Conservation (phyloP, 2,329 filamentous ascomycete genomes). For the Coleophoma cylindrospora region DNA sequence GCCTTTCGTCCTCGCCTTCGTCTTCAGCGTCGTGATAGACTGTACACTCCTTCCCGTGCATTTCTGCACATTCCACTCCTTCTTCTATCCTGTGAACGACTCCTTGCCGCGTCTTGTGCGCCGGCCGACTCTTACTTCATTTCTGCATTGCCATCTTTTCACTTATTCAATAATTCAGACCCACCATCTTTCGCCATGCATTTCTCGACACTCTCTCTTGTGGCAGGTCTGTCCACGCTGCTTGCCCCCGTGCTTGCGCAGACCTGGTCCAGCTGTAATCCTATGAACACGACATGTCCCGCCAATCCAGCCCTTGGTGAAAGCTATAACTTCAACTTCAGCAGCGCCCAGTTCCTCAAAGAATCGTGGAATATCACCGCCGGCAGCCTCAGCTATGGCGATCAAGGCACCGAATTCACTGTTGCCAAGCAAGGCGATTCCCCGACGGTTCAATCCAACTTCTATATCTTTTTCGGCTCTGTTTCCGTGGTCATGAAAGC, state of each 20-base stretch:
- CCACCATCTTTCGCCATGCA: slow-evolving; percentile 15
- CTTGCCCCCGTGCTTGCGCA: slow-evolving; percentile 57
- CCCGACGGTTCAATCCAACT: slow-evolving; percentile 72
- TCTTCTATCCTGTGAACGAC: not conserved
- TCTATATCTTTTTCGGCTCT: slow-evolving; percentile 82
- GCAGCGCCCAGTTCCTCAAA: slow-evolving; percentile 43
- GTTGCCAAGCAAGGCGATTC: slow-evolving; percentile 68
- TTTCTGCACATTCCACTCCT: slow-evolving; percentile 7
- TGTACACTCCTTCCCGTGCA: not conserved
- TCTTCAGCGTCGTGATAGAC: not conserved
- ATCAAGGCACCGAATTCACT: slow-evolving; percentile 65
- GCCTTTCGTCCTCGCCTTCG: not conserved
- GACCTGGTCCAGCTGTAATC: slow-evolving; percentile 74
- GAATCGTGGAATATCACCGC: slow-evolving; percentile 65
- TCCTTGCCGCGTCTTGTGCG: too few species aligned
- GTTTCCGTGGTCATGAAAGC: slow-evolving; percentile 76
- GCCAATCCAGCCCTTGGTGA: slow-evolving; percentile 66
- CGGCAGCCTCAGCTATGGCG: slow-evolving; percentile 57
- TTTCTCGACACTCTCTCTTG: slow-evolving; percentile 13
- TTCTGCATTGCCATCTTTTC: not conserved
- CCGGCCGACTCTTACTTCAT: too few species aligned
- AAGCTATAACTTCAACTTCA: slow-evolving; percentile 59
- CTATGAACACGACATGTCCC: slow-evolving; percentile 65
- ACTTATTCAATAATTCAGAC: slow-evolving; percentile 2
- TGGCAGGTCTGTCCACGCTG: slow-evolving; percentile 10